These are phyloP conservation scores for Adansonia gregorii DNA, from an alignment of 441 rosid genomes.

Conservation along the genomic window DNA sequence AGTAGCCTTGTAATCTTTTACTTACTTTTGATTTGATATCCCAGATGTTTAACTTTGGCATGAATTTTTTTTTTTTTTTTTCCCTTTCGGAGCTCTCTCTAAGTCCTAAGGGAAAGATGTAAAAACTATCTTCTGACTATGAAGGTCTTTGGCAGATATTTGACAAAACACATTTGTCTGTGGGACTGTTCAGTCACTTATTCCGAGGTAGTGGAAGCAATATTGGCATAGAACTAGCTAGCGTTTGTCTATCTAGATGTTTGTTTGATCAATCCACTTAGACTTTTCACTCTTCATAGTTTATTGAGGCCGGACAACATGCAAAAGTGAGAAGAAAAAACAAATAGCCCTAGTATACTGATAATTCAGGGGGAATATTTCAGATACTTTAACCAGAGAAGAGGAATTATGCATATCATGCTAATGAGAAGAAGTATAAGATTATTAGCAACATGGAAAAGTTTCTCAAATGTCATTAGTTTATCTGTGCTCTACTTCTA, in stretches of 20 bases:
- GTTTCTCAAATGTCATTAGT: neutral
- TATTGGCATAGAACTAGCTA: neutral
- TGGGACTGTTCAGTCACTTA: neutral
- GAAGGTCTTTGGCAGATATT: neutral
- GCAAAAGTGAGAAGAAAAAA: neutral
- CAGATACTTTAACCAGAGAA: neutral
- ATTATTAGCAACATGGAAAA: neutral
- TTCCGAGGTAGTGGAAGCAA: neutral
- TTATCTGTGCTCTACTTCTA: neutral
- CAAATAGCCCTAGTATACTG: neutral
- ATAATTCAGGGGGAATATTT: neutral
- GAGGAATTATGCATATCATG: neutral
- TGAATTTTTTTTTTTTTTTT: neutral
- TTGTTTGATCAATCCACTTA: neutral
- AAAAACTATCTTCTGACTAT: neutral
- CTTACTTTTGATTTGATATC: neutral
- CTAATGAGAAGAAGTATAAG: slow-evolving; percentile 8
- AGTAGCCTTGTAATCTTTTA: slow-evolving; percentile 8
- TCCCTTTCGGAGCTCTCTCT: neutral
- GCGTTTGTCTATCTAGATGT: neutral
- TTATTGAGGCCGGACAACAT: neutral
- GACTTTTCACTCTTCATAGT: neutral
- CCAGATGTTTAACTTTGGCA: neutral
- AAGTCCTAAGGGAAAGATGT: neutral
- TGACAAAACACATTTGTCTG: neutral